Conservation (phyloP, 2,329 filamentous ascomycete species). For the Exophiala oligosperma region DNA sequence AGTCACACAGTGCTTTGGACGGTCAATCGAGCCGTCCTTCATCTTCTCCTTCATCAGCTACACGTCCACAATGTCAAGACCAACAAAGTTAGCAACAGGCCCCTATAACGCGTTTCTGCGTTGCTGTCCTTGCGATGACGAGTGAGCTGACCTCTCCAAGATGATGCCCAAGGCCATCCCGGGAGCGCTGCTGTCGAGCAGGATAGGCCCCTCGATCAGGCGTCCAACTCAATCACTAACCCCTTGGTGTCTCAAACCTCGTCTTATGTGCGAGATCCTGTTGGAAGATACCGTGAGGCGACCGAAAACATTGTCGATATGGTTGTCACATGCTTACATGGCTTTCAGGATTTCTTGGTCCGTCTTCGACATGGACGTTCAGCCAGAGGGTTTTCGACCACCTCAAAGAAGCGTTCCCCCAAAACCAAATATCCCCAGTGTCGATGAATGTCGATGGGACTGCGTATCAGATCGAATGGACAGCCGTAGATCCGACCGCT, state of each 20-base stretch:
- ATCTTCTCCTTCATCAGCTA: too few species aligned
- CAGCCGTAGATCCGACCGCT: conserved; percentile 40
- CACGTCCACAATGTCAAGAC: too few species aligned
- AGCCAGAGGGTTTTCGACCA: conserved; percentile 48
- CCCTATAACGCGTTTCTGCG: too few species aligned
- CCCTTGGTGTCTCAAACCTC: not conserved
- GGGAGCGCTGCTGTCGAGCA: too few species aligned
- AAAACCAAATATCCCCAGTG: not conserved
- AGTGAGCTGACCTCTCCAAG: too few species aligned
- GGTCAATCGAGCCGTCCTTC: too few species aligned
- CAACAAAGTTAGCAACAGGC: too few species aligned
- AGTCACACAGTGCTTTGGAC: too few species aligned
- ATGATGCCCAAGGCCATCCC: too few species aligned
- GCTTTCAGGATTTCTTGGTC: conserved; percentile 48
- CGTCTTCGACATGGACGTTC: conserved; percentile 60
- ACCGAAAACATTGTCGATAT: not conserved
- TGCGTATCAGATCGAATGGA: conserved; percentile 55
- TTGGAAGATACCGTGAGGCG: not conserved
- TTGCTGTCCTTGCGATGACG: too few species aligned
- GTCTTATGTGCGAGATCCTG: conserved; percentile 1
- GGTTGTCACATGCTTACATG: conserved; percentile 39
- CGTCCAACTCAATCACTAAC: not conserved
- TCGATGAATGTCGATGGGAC: conserved; percentile 51
- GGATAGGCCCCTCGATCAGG: not conserved
- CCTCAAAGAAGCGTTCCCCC: conserved; percentile 38